Evolutionary conservation across 140 eudicot genomes (phyloP).

Genomic region (Oenanthe javanica): DNA sequence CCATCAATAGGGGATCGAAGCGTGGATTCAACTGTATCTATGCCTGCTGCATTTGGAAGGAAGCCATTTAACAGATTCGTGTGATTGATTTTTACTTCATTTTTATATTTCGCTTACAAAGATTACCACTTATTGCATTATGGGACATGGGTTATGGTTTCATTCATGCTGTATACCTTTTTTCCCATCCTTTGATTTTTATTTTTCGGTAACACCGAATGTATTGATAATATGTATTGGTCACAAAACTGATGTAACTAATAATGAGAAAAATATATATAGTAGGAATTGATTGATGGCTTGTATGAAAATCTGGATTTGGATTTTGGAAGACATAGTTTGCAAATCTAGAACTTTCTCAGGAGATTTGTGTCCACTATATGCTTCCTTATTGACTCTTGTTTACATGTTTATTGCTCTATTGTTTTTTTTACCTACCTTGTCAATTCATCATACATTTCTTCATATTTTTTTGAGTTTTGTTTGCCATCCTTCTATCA

Average conservation of each 20-base stretch:
- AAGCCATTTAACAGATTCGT: constrained; percentile 91
- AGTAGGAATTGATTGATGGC: constrained; percentile 5
- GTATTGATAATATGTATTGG: neutral
- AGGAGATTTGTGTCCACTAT: too few species aligned
- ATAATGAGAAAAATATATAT: neutral
- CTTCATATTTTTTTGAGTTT: too few species aligned
- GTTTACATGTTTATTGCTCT: too few species aligned
- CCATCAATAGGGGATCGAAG: constrained; percentile 64
- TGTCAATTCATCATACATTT: too few species aligned
- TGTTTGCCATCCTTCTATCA: too few species aligned
- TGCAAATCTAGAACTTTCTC: too few species aligned
- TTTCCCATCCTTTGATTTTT: neutral
- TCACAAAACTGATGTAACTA: neutral
- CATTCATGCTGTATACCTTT: neutral
- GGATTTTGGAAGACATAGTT: too few species aligned
- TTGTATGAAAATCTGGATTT: neutral
- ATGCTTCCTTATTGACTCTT: too few species aligned
- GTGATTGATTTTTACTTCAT: constrained; percentile 39
- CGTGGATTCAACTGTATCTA: constrained; percentile 71
- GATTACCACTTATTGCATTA: constrained; percentile 9
- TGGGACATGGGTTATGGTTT: constrained; percentile 6
- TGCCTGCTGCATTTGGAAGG: constrained; percentile 82
- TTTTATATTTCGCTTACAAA: neutral
- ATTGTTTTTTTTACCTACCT: too few species aligned
- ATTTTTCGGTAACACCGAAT: neutral